Percentiles rank a stretch among this genome's conserved stretches.
These are phyloP conservation scores for Ephemerocybe angulata DNA, from an alignment of 768 basidiomycete genomes.

Conservation along the genomic window DNA sequence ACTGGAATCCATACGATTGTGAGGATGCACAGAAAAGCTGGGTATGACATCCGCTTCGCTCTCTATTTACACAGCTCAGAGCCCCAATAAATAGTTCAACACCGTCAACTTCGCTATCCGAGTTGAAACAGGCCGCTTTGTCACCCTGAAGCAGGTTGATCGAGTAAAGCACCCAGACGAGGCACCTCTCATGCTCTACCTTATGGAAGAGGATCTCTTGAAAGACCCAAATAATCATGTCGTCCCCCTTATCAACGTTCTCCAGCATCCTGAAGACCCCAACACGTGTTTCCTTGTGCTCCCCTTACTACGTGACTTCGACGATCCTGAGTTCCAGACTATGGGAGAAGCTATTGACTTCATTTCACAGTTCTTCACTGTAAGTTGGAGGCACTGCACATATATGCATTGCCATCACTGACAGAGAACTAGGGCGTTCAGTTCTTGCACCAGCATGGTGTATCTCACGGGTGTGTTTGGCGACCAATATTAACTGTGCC, in stretches of 20 bases:
- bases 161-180: conserved; percentile 21
- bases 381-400: conserved; percentile 17
- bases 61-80: too few relatives aligned
- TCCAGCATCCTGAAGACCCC: conserved; percentile 19
- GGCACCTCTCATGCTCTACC: conserved; percentile 24
- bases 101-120: not conserved
- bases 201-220: conserved; percentile 9
- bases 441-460: conserved; percentile 32
- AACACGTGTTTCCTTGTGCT: conserved; percentile 22
- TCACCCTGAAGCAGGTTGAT: conserved; percentile 27
- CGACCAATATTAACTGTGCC: not conserved
- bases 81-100: not conserved
- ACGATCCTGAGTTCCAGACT: conserved; percentile 29
- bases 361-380: conserved; percentile 31
- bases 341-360: conserved; percentile 32
- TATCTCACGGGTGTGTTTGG: conserved; percentile 32
- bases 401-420: not conserved
- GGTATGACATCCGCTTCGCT: too few relatives aligned
- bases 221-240: conserved; percentile 33
- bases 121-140: not conserved
- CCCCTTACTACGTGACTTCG: conserved; percentile 22
- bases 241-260: conserved; percentile 23
- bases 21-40: not conserved
- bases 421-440: conserved; percentile 22
- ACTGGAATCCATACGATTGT: not conserved